Evolutionary conservation across 1,284 basidiomycete species (phyloP).

Genomic region (Boletellus sp.): DNA sequence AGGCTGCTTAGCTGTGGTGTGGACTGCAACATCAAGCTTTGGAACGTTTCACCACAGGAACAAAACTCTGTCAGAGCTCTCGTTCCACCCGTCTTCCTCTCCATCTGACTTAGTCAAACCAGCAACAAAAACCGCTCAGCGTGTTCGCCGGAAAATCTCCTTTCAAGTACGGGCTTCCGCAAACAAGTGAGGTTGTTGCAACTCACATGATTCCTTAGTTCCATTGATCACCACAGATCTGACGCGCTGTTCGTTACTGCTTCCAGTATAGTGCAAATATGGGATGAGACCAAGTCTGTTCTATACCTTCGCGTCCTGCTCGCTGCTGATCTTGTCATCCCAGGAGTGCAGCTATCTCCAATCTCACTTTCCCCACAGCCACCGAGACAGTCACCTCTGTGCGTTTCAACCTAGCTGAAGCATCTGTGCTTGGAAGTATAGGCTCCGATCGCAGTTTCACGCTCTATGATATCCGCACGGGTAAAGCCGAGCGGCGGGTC

Average conservation of each 20-base stretch:
- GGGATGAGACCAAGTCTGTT: constrained; percentile 89
- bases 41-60: constrained; percentile 54
- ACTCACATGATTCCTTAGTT: constrained; percentile 44
- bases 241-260: constrained; percentile 92
- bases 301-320: background rate
- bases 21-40: constrained; percentile 90
- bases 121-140: constrained; percentile 59
- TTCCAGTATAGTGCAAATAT: constrained; percentile 90
- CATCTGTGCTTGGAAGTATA: constrained; percentile 89
- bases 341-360: constrained; percentile 73
- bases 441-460: constrained; percentile 95
- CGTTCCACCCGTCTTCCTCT: background rate
- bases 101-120: constrained; percentile 3
- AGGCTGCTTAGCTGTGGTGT: constrained; percentile 88
- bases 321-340: constrained; percentile 5
- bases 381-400: constrained; percentile 86
- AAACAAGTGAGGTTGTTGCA: background rate
- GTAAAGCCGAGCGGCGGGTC: constrained; percentile 88
- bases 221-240: constrained; percentile 89
- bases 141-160: constrained; percentile 81
- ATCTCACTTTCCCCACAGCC: constrained; percentile 79
- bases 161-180: constrained; percentile 59
- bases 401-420: constrained; percentile 91
- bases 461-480: constrained; percentile 93
- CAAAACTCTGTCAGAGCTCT: constrained; percentile 20